phyloP scores from a whole-genome alignment of 1,139 yeast genomes.

The Pichia sp. region DNA sequence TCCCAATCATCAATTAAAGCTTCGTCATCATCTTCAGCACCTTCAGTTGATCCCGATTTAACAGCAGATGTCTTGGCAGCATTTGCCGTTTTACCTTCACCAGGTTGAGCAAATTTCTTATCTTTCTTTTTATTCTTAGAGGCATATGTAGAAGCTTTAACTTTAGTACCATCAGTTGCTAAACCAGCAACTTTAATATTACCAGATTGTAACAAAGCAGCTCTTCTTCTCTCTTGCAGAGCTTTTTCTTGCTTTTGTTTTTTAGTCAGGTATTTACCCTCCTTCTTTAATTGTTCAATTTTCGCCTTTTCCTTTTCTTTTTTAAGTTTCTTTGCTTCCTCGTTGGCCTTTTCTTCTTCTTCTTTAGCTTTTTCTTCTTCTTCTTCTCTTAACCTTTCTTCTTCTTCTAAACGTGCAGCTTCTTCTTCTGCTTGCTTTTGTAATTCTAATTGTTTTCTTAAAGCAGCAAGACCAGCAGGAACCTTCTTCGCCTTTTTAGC shows the following conservation, averaged over 20 bases:
- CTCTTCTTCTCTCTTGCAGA: conserved; percentile 81
- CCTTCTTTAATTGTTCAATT: conserved; percentile 79
- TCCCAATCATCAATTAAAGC: conserved; percentile 64
- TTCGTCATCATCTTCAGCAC: conserved; percentile 46
- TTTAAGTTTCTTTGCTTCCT: conserved; percentile 66
- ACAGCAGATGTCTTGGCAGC: conserved; percentile 7
- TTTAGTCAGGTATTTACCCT: conserved; percentile 84
- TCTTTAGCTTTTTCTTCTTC: conserved; percentile 48
- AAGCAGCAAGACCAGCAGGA: conserved; percentile 74
- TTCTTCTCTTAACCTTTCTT: conserved; percentile 50
- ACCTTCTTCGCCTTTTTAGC: conserved; percentile 50
- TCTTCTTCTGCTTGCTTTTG: conserved; percentile 80
- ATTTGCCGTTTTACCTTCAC: conserved; percentile 5
- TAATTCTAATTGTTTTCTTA: conserved; percentile 79
- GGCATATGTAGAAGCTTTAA: conserved; percentile 66
- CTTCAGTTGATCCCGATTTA: conserved; percentile 15
- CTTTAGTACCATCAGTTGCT: conserved; percentile 35
- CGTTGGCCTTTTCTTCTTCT: conserved; percentile 53
- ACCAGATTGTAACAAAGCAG: conserved; percentile 71
- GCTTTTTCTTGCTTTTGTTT: conserved; percentile 93
- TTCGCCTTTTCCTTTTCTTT: conserved; percentile 79
- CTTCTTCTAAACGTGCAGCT: conserved; percentile 55
- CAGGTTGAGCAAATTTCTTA: conserved; percentile 27
- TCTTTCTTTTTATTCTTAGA: conserved; percentile 56
- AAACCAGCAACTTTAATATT: conserved; percentile 74